Base-by-base conservation (phyloP, 2,329 filamentous ascomycete species). In the Penicillium sp. region DNA sequence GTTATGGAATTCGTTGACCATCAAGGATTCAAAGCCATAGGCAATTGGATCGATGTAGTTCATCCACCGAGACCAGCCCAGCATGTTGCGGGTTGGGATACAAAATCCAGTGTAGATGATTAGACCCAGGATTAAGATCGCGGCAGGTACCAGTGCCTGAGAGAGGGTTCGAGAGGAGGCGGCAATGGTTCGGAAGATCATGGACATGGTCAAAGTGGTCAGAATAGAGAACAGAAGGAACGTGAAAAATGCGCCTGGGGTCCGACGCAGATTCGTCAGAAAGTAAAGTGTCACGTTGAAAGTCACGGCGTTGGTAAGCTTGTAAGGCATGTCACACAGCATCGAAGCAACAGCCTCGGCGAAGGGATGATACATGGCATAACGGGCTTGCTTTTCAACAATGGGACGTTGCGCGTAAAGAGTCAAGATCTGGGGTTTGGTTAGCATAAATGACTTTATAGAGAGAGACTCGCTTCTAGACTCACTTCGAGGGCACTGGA, bases 201-300 rank as follows among this genome's bases (percentile, higher is more conserved):
- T 89, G 32, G 84, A 88, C 86, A 93, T 91, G 53, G 79, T 75
- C 57, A 94, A 51, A 1, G 86, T 86, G 1, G 81, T 81, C 44
- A 77, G 62, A 67, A 91, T 87, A 3, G 81, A 84, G 59, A 90
- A 78, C 35, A 95, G 71, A 35, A 89, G 64, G 76, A 87, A 94
- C 70, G 89, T 86, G 75, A 94, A 94, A 74, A 91, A 95, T 1
- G 81, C 69, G 2, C 83, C 83, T 0, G 85, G 73, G 47, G 84
- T 81, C 41, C 87, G 77, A 42, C 85, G 79, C 21, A 95, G 71
- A 48, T 90, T 86, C 1, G 86, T 84, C 80, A 95, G 83, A 66
- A 95, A 94, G 69, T 95, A 95, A 5, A 95, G 68, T 1, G 80
- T 75, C 26, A 89, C 39, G 62, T 94, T 93, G 74, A 94, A 94